Percentiles rank a stretch among this genome's conserved stretches.
phyloP scores from a whole-genome alignment of 1,284 basidiomycete species.

The Cryptococcus jaspeensis region DNA sequence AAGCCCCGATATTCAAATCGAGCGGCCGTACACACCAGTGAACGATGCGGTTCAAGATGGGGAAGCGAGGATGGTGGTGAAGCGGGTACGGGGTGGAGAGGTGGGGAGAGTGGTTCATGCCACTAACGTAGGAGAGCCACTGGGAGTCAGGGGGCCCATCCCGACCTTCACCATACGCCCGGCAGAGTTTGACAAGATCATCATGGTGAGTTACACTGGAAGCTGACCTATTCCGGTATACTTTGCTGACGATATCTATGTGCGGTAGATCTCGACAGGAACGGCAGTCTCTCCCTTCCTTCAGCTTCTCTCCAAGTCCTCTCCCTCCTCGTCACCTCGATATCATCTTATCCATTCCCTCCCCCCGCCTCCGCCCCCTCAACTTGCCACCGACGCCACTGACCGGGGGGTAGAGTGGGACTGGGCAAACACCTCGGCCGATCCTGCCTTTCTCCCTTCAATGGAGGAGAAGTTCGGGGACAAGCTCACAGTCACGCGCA shows the following conservation, averaged over 20 bases:
- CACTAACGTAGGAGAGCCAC: constrained; percentile 29
- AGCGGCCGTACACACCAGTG: constrained; percentile 48
- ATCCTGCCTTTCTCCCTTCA: constrained; percentile 16
- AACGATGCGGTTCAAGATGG: constrained; percentile 42
- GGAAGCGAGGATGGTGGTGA: constrained; percentile 42
- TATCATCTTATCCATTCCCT: constrained; percentile 35
- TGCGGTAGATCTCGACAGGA: constrained; percentile 44
- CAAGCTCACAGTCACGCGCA: constrained; percentile 9
- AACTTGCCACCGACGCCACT: neutral
- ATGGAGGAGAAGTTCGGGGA: constrained; percentile 25
- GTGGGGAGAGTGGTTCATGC: constrained; percentile 48
- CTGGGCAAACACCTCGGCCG: constrained; percentile 7
- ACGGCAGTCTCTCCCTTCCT: constrained; percentile 50
- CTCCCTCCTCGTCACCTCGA: constrained; percentile 7
- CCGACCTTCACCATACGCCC: constrained; percentile 40
- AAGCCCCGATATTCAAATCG: constrained; percentile 47
- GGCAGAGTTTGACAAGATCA: constrained; percentile 35
- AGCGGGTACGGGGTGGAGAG: constrained; percentile 48
- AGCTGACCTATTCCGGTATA: neutral
- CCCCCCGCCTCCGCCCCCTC: constrained; percentile 10
- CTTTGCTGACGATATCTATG: constrained; percentile 1
- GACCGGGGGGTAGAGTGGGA: neutral
- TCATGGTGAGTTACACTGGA: constrained; percentile 37
- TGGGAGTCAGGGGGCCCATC: constrained; percentile 48
- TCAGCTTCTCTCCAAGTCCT: constrained; percentile 44